Conservation (phyloP, 2,329 filamentous ascomycete genomes). For the Paraphaeosphaeria sporulosa region DNA sequence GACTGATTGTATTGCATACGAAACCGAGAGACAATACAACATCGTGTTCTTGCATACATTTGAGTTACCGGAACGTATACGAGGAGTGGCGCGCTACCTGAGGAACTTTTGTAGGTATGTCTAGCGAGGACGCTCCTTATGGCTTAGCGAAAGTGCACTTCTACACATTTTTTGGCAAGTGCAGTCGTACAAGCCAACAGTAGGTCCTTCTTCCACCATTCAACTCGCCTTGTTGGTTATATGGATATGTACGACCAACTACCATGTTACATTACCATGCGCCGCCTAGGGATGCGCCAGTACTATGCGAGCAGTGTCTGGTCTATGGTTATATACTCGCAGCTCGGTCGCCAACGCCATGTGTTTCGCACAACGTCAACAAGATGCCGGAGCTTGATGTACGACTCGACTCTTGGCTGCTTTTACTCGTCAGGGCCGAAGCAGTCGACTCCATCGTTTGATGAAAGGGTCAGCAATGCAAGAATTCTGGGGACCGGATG, state of each 20-base stretch:
- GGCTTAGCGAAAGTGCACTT: background rate
- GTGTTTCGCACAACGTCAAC: too few species aligned
- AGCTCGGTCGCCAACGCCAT: too few species aligned
- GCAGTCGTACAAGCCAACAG: background rate
- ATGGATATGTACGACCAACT: background rate
- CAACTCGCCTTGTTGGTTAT: background rate
- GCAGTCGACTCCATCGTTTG: too few species aligned
- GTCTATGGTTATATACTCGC: too few species aligned
- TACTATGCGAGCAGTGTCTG: background rate
- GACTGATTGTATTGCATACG: background rate
- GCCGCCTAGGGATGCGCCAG: background rate
- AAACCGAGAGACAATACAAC: background rate
- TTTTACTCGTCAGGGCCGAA: too few species aligned
- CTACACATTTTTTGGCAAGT: background rate
- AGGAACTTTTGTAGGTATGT: background rate
- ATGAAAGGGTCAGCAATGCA: too few species aligned
- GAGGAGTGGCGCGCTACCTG: background rate
- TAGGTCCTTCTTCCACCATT: background rate
- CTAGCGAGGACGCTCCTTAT: background rate
- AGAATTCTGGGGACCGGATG: too few species aligned
- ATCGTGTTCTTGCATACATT: conserved; percentile 1
- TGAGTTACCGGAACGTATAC: background rate
- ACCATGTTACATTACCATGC: background rate
- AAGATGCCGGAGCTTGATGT: too few species aligned
- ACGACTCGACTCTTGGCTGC: too few species aligned